phyloP scores from a whole-genome alignment of 1,284 basidiomycete genomes.

The Ustanciosporium gigantosporum region DNA sequence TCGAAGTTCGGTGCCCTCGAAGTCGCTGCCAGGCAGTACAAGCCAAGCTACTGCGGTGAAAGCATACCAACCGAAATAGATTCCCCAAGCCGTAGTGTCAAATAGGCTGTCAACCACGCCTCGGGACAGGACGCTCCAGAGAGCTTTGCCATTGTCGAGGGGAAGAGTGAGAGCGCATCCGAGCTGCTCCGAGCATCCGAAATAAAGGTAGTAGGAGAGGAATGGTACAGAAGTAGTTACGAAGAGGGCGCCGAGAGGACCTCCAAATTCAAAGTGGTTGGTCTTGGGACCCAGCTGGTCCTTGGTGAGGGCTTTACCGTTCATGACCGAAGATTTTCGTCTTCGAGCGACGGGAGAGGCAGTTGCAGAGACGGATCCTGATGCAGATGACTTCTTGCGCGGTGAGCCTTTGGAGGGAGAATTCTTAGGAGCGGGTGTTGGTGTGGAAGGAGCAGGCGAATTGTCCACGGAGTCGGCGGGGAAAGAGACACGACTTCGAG shows the following conservation, averaged over 20 bases:
- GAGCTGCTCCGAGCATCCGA: constrained; percentile 74
- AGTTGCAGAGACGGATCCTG: constrained; percentile 4
- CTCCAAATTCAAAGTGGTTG: constrained; percentile 79
- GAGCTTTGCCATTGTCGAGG: constrained; percentile 21
- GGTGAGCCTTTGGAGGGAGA: constrained; percentile 11
- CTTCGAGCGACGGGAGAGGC: constrained; percentile 16
- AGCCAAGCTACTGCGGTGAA: constrained; percentile 83
- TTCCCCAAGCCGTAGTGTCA: constrained; percentile 75
- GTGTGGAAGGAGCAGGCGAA: constrained; percentile 25
- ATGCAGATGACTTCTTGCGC: constrained; percentile 10
- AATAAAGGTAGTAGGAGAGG: constrained; percentile 78
- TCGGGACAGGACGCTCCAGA: constrained; percentile 18
- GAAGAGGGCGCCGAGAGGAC: constrained; percentile 76
- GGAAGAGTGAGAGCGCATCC: constrained; percentile 51
- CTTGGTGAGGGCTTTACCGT: constrained; percentile 30
- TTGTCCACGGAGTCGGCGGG: constrained; percentile 23
- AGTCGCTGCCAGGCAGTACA: constrained; percentile 81
- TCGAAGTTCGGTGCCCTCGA: constrained; percentile 77
- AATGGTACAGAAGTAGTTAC: constrained; percentile 76
- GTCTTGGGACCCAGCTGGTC: constrained; percentile 63
- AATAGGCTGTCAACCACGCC: constrained; percentile 65
- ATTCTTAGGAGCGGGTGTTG: constrained; percentile 19
- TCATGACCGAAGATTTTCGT: constrained; percentile 33
- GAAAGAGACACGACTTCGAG: constrained; percentile 19
- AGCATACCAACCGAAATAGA: constrained; percentile 87